Evolutionary conservation across 768 basidiomycete genomes (phyloP).

Genomic region (Artomyces pyxidatus): DNA sequence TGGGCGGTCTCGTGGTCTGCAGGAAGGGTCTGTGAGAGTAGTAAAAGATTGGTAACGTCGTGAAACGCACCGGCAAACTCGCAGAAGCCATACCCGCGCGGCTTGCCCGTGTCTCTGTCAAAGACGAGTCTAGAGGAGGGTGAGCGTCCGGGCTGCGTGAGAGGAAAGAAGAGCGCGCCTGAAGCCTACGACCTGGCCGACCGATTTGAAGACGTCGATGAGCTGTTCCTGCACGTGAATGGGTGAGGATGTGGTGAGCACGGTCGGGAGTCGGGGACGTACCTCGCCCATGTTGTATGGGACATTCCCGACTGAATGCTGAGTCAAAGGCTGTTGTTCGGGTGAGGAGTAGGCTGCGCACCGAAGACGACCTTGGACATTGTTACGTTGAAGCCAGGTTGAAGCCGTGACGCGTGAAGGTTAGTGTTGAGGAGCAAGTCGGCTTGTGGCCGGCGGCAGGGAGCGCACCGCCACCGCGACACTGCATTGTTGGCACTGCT

Average conservation of each 20-base stretch:
- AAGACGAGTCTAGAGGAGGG: constrained; percentile 58
- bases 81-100: constrained; percentile 90
- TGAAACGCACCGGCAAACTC: constrained; percentile 75
- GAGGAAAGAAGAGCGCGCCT: constrained; percentile 36
- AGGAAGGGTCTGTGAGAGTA: background rate
- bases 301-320: constrained; percentile 67
- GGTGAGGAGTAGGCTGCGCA: constrained; percentile 24
- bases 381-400: background rate
- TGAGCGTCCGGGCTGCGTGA: background rate
- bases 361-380: constrained; percentile 76
- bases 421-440: background rate
- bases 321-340: constrained; percentile 1
- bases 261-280: constrained; percentile 16
- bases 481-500: background rate
- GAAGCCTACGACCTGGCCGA: constrained; percentile 85
- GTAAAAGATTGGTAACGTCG: background rate
- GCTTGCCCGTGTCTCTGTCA: constrained; percentile 90
- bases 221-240: constrained; percentile 52
- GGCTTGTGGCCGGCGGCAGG: background rate
- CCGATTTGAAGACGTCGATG: constrained; percentile 82
- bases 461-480: too few species aligned
- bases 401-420: too few species aligned
- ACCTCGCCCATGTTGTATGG: constrained; percentile 85
- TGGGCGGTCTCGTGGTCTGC: constrained; percentile 92
- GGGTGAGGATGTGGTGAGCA: background rate